Conservation (phyloP, 2,329 filamentous ascomycete genomes). For the Aspergillus puulaauensis region DNA sequence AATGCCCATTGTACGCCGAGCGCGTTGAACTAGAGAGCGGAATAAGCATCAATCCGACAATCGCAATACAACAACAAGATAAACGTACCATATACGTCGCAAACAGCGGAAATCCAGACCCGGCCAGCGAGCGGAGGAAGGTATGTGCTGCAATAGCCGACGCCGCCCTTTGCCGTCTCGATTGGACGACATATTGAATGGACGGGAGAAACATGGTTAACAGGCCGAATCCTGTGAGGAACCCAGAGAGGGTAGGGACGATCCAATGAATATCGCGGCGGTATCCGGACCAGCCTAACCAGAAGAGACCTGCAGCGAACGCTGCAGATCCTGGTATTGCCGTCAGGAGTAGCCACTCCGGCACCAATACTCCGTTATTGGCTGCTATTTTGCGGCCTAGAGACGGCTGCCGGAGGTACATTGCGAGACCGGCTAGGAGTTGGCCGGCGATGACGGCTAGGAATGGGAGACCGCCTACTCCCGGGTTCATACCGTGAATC, state of each 20-base stretch:
- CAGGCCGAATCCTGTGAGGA: constrained; percentile 50
- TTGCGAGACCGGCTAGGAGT: constrained; percentile 39
- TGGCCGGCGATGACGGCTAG: constrained; percentile 46
- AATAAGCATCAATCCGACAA: not conserved
- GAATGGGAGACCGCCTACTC: constrained; percentile 46
- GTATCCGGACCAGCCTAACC: constrained; percentile 44
- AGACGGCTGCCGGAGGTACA: constrained; percentile 40
- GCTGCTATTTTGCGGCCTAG: constrained; percentile 37
- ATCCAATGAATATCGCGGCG: constrained; percentile 38
- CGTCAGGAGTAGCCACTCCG: constrained; percentile 47
- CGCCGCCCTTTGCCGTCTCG: constrained; percentile 39
- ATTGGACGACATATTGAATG: not conserved
- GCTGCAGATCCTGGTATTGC: constrained; percentile 48
- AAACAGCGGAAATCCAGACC: constrained; percentile 37
- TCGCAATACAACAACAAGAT: not conserved
- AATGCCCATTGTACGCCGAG: constrained; percentile 31
- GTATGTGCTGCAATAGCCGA: constrained; percentile 52
- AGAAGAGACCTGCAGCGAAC: constrained; percentile 46
- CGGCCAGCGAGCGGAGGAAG: constrained; percentile 45
- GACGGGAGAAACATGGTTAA: constrained; percentile 50
- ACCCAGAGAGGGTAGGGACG: constrained; percentile 40
- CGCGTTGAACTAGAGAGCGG: constrained; percentile 23
- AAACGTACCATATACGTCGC: constrained; percentile 17
- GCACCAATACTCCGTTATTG: constrained; percentile 33
- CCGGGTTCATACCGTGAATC: constrained; percentile 37